Percentiles rank a stretch among this genome's conserved stretches.
These are phyloP conservation scores for Capsicum baccatum DNA, from an alignment of 257 asterid genomes.

Conservation along the genomic window DNA sequence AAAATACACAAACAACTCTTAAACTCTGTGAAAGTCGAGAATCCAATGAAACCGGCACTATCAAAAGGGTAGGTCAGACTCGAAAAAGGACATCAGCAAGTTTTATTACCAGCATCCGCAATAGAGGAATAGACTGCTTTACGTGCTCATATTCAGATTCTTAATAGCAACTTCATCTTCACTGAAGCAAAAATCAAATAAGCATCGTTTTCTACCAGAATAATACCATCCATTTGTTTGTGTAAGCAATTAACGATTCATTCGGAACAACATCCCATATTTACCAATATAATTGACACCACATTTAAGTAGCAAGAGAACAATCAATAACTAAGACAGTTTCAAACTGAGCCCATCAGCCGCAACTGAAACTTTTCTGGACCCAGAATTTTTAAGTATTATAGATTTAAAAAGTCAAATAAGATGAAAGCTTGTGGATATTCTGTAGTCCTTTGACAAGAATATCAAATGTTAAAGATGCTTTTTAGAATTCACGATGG, in stretches of 20 bases:
- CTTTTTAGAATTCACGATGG: not conserved
- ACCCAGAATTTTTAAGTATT: not conserved
- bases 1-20: not conserved
- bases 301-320: not conserved
- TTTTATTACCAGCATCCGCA: not conserved
- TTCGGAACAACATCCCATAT: not conserved
- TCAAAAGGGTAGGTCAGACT: not conserved
- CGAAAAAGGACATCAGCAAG: not conserved
- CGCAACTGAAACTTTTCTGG: not conserved
- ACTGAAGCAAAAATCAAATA: not conserved
- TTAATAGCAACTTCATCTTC: constrained; percentile 7
- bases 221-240: not conserved
- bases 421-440: not conserved
- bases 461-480: not conserved
- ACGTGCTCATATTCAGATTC: not conserved
- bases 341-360: not conserved
- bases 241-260: not conserved
- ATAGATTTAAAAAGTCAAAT: too few species aligned
- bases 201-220: not conserved
- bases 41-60: not conserved
- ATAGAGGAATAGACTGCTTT: not conserved
- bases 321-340: not conserved
- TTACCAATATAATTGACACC: not conserved
- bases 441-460: not conserved
- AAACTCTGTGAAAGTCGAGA: not conserved